Evolutionary conservation across 2,329 filamentous ascomycete genomes (phyloP).

Genomic region (Ophiostoma piceae): DNA sequence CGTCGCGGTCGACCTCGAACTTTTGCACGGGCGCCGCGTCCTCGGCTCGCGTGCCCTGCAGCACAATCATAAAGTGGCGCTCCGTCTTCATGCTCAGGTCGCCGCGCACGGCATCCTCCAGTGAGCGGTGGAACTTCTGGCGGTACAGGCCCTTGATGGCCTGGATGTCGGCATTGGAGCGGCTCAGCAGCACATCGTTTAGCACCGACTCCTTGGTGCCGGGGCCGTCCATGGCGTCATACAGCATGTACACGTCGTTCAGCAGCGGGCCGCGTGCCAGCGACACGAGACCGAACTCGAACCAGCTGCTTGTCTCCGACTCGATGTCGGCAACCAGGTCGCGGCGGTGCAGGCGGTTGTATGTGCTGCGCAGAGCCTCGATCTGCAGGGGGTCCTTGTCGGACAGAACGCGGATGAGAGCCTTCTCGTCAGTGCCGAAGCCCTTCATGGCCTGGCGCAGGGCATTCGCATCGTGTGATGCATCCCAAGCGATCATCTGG

Average conservation of each 20-base stretch:
- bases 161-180: slow-evolving; percentile 80
- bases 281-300: slow-evolving; percentile 68
- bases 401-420: slow-evolving; percentile 64
- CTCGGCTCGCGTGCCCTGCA: slow-evolving; percentile 68
- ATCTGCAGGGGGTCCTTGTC: slow-evolving; percentile 75
- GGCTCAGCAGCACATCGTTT: slow-evolving; percentile 77
- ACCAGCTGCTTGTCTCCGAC: slow-evolving; percentile 69
- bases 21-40: slow-evolving; percentile 70
- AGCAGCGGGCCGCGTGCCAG: slow-evolving; percentile 73
- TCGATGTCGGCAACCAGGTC: slow-evolving; percentile 70
- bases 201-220: slow-evolving; percentile 84
- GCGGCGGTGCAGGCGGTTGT: slow-evolving; percentile 58
- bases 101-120: slow-evolving; percentile 67
- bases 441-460: slow-evolving; percentile 82
- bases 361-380: slow-evolving; percentile 61
- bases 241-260: slow-evolving; percentile 66
- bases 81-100: slow-evolving; percentile 86
- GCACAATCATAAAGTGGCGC: slow-evolving; percentile 75
- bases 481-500: slow-evolving; percentile 65
- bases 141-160: slow-evolving; percentile 80
- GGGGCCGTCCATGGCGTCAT: slow-evolving; percentile 66
- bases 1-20: slow-evolving; percentile 68
- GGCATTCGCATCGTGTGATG: slow-evolving; percentile 61
- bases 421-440: slow-evolving; percentile 80
- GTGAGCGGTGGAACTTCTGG: slow-evolving; percentile 56